Evolutionary conservation across 306 rosid species (phyloP).

Genomic region (Crotalaria pallida): DNA sequence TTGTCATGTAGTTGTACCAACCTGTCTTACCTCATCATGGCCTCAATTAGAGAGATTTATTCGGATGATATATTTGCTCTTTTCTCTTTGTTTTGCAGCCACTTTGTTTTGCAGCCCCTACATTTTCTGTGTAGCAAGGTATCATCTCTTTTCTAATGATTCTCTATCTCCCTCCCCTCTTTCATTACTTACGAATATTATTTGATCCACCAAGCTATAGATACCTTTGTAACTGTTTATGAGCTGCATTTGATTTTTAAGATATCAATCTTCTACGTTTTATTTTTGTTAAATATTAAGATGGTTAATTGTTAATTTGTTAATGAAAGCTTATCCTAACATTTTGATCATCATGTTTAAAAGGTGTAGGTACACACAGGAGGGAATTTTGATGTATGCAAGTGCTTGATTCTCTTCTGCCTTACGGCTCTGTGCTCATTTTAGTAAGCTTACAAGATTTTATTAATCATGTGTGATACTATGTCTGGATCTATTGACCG

Average conservation of each 20-base stretch:
- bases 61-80: constrained; percentile 32
- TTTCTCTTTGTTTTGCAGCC: constrained; percentile 16
- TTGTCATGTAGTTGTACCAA: constrained; percentile 28
- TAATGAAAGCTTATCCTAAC: constrained; percentile 14
- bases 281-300: background rate
- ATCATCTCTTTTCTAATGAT: background rate
- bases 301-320: background rate
- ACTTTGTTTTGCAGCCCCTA: constrained; percentile 27
- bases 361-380: constrained; percentile 30
- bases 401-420: constrained; percentile 41
- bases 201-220: background rate
- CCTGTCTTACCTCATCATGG: constrained; percentile 20
- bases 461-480: constrained; percentile 55
- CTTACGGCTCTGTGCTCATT: constrained; percentile 23
- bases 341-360: constrained; percentile 1
- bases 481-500: constrained; percentile 45
- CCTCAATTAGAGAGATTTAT: constrained; percentile 25
- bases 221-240: background rate
- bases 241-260: constrained; percentile 4
- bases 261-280: background rate
- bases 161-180: background rate
- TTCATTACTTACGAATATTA: background rate
- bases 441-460: constrained; percentile 30
- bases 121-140: constrained; percentile 45
- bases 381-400: constrained; percentile 29